phyloP scores from a whole-genome alignment of 2,329 filamentous ascomycete genomes.

The Colletotrichum destructivum region DNA sequence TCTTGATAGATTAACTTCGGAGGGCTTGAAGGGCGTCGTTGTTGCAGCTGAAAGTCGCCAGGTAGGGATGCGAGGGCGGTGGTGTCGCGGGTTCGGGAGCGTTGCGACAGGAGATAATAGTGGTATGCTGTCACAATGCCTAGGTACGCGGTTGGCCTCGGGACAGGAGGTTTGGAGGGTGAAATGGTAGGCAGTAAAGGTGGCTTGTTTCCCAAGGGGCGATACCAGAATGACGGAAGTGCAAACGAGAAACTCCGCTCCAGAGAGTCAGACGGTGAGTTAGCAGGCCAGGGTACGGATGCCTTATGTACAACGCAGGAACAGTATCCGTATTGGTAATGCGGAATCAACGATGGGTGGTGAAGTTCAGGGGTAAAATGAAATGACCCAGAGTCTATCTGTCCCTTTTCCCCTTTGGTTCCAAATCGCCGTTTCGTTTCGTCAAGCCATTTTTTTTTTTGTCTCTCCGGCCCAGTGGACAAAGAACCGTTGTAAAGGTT shows the following conservation, averaged over 20 bases:
- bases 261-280: slow-evolving; percentile 1
- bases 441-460: slow-evolving; percentile 8
- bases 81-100: slow-evolving; percentile 14
- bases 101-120: slow-evolving; percentile 13
- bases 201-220: slow-evolving; percentile 39
- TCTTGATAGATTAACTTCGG: slow-evolving; percentile 55
- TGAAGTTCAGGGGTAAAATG: slow-evolving; percentile 16
- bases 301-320: slow-evolving; percentile 19
- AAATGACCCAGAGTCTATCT: neutral
- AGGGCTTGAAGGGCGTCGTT: slow-evolving; percentile 5
- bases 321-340: neutral
- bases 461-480: slow-evolving; percentile 25
- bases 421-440: slow-evolving; percentile 27
- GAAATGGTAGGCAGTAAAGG: slow-evolving; percentile 35
- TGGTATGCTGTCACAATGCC: slow-evolving; percentile 18
- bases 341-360: slow-evolving; percentile 3
- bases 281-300: neutral
- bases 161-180: slow-evolving; percentile 26
- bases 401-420: neutral
- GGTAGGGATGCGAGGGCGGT: slow-evolving; percentile 12
- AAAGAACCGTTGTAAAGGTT: slow-evolving; percentile 40
- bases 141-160: slow-evolving; percentile 36
- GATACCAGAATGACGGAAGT: slow-evolving; percentile 17
- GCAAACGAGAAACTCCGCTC: slow-evolving; percentile 17
- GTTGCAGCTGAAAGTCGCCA: neutral